phyloP scores from a whole-genome alignment of 2,329 filamentous ascomycete species.

The Microcera coccophila region DNA sequence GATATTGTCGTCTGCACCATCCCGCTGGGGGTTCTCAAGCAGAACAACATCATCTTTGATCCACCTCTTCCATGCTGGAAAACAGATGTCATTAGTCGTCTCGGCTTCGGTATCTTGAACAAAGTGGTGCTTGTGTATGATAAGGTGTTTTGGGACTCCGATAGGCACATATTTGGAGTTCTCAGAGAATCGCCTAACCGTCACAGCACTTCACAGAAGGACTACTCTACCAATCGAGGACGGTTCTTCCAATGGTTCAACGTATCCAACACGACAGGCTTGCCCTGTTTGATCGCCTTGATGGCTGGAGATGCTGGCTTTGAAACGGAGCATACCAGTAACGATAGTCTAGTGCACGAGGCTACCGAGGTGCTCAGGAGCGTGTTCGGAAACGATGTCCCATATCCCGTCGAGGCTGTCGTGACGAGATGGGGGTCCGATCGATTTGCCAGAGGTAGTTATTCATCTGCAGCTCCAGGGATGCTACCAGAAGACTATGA shows the following conservation, averaged over 20 bases:
- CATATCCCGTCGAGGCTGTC: constrained; percentile 77
- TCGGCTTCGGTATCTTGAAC: constrained; percentile 92
- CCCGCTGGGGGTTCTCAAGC: constrained; percentile 86
- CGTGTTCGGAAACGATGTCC: constrained; percentile 69
- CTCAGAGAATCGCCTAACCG: constrained; percentile 68
- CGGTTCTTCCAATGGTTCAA: constrained; percentile 99
- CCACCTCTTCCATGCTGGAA: constrained; percentile 90
- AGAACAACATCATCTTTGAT: constrained; percentile 77
- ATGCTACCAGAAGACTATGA: constrained; percentile 89
- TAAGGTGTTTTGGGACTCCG: constrained; percentile 83
- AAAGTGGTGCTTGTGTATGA: constrained; percentile 92
- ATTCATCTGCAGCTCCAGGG: constrained; percentile 84
- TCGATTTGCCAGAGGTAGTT: constrained; percentile 86
- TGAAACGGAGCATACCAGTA: constrained; percentile 73
- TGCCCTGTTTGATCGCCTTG: constrained; percentile 82
- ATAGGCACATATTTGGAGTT: constrained; percentile 90
- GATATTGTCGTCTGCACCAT: constrained; percentile 89
- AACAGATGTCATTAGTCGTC: constrained; percentile 68
- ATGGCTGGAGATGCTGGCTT: constrained; percentile 96
- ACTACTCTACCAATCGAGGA: constrained; percentile 77
- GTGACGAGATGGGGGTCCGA: constrained; percentile 92
- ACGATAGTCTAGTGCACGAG: constrained; percentile 73
- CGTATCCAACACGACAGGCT: constrained; percentile 80
- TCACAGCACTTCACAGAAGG: constrained; percentile 70
- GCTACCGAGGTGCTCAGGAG: constrained; percentile 73